A percentile compares a stretch with the other conserved stretches of the same genome.
Conservation (phyloP, 2,329 filamentous ascomycete genomes). For the Cladophialophora chaetospira region DNA sequence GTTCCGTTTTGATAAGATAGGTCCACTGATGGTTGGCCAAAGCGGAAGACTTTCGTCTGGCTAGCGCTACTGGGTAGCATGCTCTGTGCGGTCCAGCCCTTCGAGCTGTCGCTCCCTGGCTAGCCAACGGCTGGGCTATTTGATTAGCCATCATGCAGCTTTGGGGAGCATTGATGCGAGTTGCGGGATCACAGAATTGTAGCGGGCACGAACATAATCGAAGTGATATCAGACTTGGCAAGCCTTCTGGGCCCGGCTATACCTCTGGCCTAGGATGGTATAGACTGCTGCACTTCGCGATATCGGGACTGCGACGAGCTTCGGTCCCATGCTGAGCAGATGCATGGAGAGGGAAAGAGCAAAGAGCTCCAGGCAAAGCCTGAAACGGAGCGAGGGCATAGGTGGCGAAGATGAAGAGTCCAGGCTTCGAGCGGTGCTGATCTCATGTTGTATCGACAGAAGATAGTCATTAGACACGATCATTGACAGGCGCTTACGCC, state of each 20-base stretch:
- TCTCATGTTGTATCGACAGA: not conserved
- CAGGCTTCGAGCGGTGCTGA: not conserved
- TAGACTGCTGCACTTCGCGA: too few species aligned
- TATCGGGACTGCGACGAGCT: too few species aligned
- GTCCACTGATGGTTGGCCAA: not conserved
- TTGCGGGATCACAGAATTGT: not conserved
- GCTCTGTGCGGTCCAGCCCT: conserved; percentile 1
- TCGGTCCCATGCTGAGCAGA: too few species aligned
- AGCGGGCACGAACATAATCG: too few species aligned
- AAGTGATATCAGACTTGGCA: too few species aligned
- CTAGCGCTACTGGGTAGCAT: not conserved
- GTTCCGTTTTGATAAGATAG: not conserved
- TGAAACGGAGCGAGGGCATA: not conserved
- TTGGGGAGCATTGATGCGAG: not conserved
- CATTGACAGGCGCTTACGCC: not conserved
- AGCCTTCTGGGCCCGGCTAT: too few species aligned
- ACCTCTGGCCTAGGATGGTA: too few species aligned
- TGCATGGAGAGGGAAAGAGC: too few species aligned
- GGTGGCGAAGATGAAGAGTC: not conserved
- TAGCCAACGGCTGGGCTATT: conserved; percentile 6
- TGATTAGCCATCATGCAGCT: conserved; percentile 5
- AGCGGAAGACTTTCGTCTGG: conserved; percentile 1
- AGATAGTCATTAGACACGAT: not conserved
- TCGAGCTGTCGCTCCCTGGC: not conserved
- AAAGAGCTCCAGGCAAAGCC: not conserved